These are phyloP conservation scores for Carex pumila DNA, from an alignment of 176 grass and related monocot species.

Conservation along the genomic window DNA sequence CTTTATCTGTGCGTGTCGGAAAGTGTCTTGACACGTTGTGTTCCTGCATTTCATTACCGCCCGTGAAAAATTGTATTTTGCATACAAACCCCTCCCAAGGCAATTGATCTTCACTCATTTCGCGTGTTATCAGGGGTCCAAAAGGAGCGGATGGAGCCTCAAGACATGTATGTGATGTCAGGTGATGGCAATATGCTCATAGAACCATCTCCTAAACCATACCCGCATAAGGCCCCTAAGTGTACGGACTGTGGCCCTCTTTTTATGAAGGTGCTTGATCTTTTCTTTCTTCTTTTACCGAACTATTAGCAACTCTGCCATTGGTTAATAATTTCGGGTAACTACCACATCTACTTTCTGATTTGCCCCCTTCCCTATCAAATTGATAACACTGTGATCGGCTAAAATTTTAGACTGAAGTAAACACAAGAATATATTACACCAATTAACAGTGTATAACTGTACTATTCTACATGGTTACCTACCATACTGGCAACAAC, in stretches of 20 bases:
- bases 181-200: constrained; percentile 52
- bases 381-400: not conserved
- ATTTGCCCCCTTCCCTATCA: not conserved
- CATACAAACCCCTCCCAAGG: not conserved
- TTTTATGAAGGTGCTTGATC: constrained; percentile 76
- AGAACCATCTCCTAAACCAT: constrained; percentile 52
- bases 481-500: not conserved
- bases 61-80: not conserved
- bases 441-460: not conserved
- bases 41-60: not conserved
- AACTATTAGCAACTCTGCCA: not conserved
- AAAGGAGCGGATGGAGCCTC: constrained; percentile 86
- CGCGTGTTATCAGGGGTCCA: constrained; percentile 55
- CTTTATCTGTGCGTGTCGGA: too few species aligned
- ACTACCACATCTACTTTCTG: not conserved
- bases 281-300: not conserved
- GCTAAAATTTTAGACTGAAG: not conserved
- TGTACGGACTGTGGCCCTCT: constrained; percentile 89
- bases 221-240: constrained; percentile 74
- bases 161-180: constrained; percentile 82
- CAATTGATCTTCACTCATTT: not conserved
- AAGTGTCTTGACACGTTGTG: too few species aligned
- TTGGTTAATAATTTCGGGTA: not conserved
- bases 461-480: not conserved
- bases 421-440: not conserved